A percentile compares a stretch with the other conserved stretches of the same genome.
Evolutionary conservation across 441 rosid genomes (phyloP).

Genomic region (Syzygium malaccense): DNA sequence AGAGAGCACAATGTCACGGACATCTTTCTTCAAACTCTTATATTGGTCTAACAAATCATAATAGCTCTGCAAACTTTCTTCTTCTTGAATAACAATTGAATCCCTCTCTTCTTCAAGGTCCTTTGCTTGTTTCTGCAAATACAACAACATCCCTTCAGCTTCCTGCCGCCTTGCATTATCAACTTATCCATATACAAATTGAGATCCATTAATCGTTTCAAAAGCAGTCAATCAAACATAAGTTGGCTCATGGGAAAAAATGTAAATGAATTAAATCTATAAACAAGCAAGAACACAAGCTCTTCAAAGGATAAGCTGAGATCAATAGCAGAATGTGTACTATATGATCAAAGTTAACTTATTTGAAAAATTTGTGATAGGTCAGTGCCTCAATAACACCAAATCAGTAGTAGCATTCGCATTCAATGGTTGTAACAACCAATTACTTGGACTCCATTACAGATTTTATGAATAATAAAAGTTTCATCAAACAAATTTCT

Average conservation of each 20-base stretch:
- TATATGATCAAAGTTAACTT: not conserved
- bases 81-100: slow-evolving; percentile 87
- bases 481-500: not conserved
- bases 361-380: not conserved
- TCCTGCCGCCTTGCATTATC: not conserved
- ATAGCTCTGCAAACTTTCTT: slow-evolving; percentile 77
- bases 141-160: slow-evolving; percentile 8
- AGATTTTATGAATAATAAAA: not conserved
- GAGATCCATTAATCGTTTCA: not conserved
- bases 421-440: not conserved
- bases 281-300: not conserved
- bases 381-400: not conserved
- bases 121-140: slow-evolving; percentile 70
- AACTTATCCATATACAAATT: not conserved
- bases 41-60: slow-evolving; percentile 75
- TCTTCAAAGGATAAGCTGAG: not conserved
- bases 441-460: not conserved
- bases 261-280: not conserved
- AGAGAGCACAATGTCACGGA: slow-evolving; percentile 63
- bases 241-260: not conserved
- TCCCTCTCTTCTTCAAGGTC: slow-evolving; percentile 79
- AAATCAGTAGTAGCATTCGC: not conserved
- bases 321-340: not conserved
- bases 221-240: not conserved
- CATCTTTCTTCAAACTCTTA: slow-evolving; percentile 73